phyloP scores from a whole-genome alignment of 2,329 filamentous ascomycete species.

The Tolypocladium cylindrosporum region DNA sequence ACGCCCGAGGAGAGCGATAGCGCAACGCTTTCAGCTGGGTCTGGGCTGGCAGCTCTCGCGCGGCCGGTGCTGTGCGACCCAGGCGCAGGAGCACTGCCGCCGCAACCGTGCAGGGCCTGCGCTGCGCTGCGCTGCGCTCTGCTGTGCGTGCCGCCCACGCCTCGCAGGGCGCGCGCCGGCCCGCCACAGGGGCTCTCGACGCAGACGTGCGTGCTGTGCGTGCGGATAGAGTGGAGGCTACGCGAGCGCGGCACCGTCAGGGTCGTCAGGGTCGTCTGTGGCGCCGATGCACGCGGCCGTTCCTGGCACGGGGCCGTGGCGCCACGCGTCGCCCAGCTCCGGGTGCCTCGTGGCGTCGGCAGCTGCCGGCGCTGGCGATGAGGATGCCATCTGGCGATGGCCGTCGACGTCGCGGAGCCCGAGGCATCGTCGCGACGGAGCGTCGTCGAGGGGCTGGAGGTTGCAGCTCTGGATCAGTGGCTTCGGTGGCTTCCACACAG shows the following conservation, averaged over 20 bases:
- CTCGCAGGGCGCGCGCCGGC: not conserved
- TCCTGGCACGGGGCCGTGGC: not conserved
- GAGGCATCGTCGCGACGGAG: not conserved
- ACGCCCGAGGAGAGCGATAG: not conserved
- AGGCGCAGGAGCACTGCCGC: not conserved
- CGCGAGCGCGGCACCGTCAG: not conserved
- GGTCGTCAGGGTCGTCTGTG: not conserved
- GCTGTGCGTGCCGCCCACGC: not conserved
- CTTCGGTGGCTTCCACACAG: not conserved
- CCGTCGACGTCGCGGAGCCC: not conserved
- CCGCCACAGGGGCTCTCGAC: not conserved
- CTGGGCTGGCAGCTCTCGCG: not conserved
- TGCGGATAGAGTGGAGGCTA: not conserved
- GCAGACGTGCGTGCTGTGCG: not conserved
- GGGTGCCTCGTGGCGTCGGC: not conserved
- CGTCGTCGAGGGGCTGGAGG: not conserved
- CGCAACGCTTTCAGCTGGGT: not conserved
- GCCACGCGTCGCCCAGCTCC: not conserved
- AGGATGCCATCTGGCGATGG: not conserved
- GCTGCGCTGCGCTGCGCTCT: no score
- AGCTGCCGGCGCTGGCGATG: not conserved
- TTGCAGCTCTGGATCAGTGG: not conserved
- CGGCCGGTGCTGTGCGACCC: not conserved
- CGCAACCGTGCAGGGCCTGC: not conserved
- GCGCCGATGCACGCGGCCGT: not conserved